Percentiles rank a stretch among this genome's conserved stretches.
Conservation (phyloP, 352 stramenopile species). For the Pythium biforme region DNA sequence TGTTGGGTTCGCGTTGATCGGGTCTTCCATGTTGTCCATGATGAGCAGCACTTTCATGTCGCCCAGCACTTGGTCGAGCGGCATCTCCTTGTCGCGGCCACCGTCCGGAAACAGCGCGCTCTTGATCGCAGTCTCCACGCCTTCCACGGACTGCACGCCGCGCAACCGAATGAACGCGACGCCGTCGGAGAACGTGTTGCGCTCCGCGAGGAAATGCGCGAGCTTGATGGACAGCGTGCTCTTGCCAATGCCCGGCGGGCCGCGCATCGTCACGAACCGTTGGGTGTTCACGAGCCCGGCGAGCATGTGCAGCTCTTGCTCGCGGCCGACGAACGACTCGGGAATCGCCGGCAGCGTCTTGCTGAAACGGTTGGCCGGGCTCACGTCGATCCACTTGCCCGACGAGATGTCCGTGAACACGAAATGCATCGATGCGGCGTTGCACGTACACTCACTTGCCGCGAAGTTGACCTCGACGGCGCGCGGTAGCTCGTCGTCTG, state of each 20-base stretch:
- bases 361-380: slow-evolving; percentile 59
- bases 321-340: slow-evolving; percentile 70
- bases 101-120: slow-evolving; percentile 60
- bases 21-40: slow-evolving; percentile 85
- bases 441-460: slow-evolving; percentile 52
- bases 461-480: slow-evolving; percentile 56
- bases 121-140: slow-evolving; percentile 73
- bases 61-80: slow-evolving; percentile 50
- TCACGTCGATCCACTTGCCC: slow-evolving; percentile 76
- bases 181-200: slow-evolving; percentile 67
- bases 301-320: slow-evolving; percentile 73
- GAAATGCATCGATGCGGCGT: slow-evolving; percentile 46
- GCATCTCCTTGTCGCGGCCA: slow-evolving; percentile 60
- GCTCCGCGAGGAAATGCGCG: slow-evolving; percentile 71
- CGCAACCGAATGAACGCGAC: slow-evolving; percentile 74
- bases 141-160: slow-evolving; percentile 67
- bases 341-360: slow-evolving; percentile 68
- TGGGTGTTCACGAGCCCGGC: slow-evolving; percentile 54
- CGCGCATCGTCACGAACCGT: slow-evolving; percentile 70
- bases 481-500: slow-evolving; percentile 23
- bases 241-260: slow-evolving; percentile 74
- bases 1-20: slow-evolving; percentile 62
- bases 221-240: slow-evolving; percentile 72
- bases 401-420: slow-evolving; percentile 73
- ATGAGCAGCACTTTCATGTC: slow-evolving; percentile 67